These are phyloP conservation scores for Fusarium sp. DNA, from an alignment of 2,329 filamentous ascomycete genomes.

Conservation along the genomic window DNA sequence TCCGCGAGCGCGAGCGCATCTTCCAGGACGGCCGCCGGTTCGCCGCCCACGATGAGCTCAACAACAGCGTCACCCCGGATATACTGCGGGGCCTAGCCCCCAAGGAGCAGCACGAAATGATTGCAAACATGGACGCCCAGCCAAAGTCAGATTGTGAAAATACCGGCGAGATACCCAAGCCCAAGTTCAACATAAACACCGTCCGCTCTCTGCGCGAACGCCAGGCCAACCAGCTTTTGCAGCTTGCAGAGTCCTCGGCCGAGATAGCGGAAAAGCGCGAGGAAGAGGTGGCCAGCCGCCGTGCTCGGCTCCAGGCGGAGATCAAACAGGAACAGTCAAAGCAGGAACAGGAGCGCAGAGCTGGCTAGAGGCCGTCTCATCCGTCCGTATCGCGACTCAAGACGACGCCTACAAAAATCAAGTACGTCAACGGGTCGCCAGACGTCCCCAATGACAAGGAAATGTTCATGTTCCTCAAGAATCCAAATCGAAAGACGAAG, in stretches of 20 bases:
- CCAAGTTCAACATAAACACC: constrained; percentile 27
- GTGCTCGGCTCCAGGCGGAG: constrained; percentile 33
- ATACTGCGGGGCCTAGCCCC: constrained; percentile 10
- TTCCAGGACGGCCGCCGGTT: constrained; percentile 35
- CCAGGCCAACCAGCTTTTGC: constrained; percentile 38
- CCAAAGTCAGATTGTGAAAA: constrained; percentile 16
- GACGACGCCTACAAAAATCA: constrained; percentile 1
- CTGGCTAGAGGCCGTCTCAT: constrained; percentile 34
- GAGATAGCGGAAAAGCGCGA: constrained; percentile 43
- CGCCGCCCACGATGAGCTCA: constrained; percentile 20
- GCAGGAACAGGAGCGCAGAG: constrained; percentile 26
- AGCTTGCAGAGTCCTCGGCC: constrained; percentile 31
- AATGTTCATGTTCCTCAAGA: constrained; percentile 36
- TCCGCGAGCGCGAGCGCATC: constrained; percentile 50
- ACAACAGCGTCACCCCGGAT: neutral
- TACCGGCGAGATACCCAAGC: constrained; percentile 21
- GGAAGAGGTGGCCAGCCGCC: constrained; percentile 27
- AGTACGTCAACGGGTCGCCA: constrained; percentile 24
- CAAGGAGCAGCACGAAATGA: constrained; percentile 42
- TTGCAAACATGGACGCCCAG: constrained; percentile 47
- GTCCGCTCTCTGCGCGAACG: constrained; percentile 39
- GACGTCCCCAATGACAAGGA: constrained; percentile 14
- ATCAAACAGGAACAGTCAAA: constrained; percentile 38
- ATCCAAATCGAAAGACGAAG: constrained; percentile 21
- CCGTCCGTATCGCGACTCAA: constrained; percentile 4